These are phyloP conservation scores for Cordyceps militaris DNA, from an alignment of 2,329 filamentous ascomycete genomes.

Conservation along the genomic window DNA sequence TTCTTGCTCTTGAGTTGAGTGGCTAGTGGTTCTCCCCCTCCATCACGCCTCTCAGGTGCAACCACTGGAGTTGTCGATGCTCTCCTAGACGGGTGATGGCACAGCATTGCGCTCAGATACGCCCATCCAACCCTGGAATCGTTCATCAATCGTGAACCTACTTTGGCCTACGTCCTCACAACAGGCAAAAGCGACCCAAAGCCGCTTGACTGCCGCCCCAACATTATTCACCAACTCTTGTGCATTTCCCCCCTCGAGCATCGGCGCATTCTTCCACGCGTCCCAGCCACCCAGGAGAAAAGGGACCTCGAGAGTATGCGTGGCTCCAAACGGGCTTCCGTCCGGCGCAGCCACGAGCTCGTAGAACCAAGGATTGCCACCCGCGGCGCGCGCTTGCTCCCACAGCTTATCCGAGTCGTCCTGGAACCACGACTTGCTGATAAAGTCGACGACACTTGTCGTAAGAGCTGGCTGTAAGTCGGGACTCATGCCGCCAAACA, in stretches of 20 bases:
- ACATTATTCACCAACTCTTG: conserved; percentile 9
- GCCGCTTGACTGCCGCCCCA: conserved; percentile 11
- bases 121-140: neutral
- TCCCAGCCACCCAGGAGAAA: conserved; percentile 15
- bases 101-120: neutral
- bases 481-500: neutral
- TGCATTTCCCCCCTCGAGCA: conserved; percentile 12
- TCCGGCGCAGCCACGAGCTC: conserved; percentile 9
- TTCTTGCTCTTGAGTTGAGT: too few species aligned
- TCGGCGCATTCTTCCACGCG: conserved; percentile 18
- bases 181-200: conserved; percentile 16
- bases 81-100: too few species aligned
- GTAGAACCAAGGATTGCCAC: conserved; percentile 13
- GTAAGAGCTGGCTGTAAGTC: neutral
- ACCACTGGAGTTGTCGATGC: too few species aligned
- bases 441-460: neutral
- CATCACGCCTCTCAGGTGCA: too few species aligned
- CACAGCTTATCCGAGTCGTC: neutral
- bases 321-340: conserved; percentile 6
- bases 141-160: conserved; percentile 10
- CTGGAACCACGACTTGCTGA: neutral
- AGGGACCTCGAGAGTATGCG: conserved; percentile 17
- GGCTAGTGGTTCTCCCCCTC: too few species aligned
- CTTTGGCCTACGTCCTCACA: neutral
- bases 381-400: neutral